Percentiles rank a stretch among this genome's conserved stretches.
Evolutionary conservation across 805 yeast genomes (phyloP).

Genomic region (Yarrowia alimentaria): DNA sequence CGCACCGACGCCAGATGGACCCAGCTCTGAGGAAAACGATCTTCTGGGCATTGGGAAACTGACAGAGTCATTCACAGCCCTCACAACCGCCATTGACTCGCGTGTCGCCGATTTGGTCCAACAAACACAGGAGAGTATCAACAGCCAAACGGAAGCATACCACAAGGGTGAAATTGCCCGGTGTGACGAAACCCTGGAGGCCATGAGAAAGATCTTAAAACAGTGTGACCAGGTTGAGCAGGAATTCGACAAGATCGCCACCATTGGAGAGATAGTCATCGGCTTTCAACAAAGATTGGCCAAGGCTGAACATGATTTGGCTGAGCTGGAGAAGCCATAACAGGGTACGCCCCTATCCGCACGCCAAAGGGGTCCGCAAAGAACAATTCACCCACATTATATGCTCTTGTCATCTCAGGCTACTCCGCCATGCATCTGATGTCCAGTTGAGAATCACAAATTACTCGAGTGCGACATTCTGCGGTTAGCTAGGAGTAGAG

Average conservation of each 20-base stretch:
- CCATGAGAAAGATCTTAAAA: constrained; percentile 42
- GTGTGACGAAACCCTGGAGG: constrained; percentile 38
- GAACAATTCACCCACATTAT: too few relatives aligned
- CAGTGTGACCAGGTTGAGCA: constrained; percentile 52
- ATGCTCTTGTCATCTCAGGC: too few relatives aligned
- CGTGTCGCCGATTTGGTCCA: constrained; percentile 32
- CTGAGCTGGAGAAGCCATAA: not conserved
- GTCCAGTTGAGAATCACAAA: too few relatives aligned
- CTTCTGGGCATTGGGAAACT: constrained; percentile 8
- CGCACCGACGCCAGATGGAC: constrained; percentile 21
- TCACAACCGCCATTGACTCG: constrained; percentile 14
- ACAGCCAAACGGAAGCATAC: constrained; percentile 24
- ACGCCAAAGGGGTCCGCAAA: too few relatives aligned
- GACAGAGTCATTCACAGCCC: constrained; percentile 5
- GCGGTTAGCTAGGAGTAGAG: too few relatives aligned
- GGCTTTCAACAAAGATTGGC: constrained; percentile 39
- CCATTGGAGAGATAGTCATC: constrained; percentile 46
- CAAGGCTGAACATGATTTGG: constrained; percentile 1
- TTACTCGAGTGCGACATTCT: too few relatives aligned
- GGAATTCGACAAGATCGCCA: constrained; percentile 54
- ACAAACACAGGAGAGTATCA: constrained; percentile 30
- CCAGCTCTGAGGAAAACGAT: constrained; percentile 10
- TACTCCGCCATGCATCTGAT: too few relatives aligned
- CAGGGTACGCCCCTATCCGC: too few relatives aligned
- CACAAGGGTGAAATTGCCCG: constrained; percentile 29